Percentiles rank a stretch among this genome's conserved stretches.
Conservation (phyloP, 2,329 filamentous ascomycete species). For the Truncatella angustata region DNA sequence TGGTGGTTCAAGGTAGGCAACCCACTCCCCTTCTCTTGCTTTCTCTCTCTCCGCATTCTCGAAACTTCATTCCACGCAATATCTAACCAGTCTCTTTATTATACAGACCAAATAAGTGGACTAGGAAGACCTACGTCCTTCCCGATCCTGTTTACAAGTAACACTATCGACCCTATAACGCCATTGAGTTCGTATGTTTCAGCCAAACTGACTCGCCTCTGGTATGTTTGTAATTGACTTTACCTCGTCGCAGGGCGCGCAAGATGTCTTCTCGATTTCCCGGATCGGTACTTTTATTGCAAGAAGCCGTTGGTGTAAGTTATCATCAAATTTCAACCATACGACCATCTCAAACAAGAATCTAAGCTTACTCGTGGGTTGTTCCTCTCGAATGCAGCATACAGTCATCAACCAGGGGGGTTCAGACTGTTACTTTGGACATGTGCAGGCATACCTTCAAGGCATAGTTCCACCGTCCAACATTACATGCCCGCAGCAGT, state of each 20-base stretch:
- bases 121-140: conserved; percentile 27
- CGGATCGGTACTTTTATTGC: conserved; percentile 27
- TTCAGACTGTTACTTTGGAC: conserved; percentile 33
- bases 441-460: conserved; percentile 35
- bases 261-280: conserved; percentile 28
- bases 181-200: conserved; percentile 27
- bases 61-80: neutral
- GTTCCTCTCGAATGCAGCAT: conserved; percentile 23
- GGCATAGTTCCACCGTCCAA: conserved; percentile 30
- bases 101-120: conserved; percentile 20
- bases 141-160: conserved; percentile 37
- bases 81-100: conserved; percentile 15
- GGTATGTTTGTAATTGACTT: conserved; percentile 12
- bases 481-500: conserved; percentile 29
- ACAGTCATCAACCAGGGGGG: conserved; percentile 24
- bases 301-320: conserved; percentile 34
- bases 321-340: neutral
- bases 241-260: conserved; percentile 20
- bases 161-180: conserved; percentile 36
- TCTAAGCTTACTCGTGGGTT: conserved; percentile 15
- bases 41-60: neutral
- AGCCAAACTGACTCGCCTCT: neutral
- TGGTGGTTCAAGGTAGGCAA: conserved; percentile 23
- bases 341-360: conserved; percentile 7
- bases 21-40: too few species aligned